A percentile compares a stretch with the other conserved stretches of the same genome.
Evolutionary conservation across 495 filamentous ascomycete species (phyloP).

Genomic region (Neurospora tetraspora): DNA sequence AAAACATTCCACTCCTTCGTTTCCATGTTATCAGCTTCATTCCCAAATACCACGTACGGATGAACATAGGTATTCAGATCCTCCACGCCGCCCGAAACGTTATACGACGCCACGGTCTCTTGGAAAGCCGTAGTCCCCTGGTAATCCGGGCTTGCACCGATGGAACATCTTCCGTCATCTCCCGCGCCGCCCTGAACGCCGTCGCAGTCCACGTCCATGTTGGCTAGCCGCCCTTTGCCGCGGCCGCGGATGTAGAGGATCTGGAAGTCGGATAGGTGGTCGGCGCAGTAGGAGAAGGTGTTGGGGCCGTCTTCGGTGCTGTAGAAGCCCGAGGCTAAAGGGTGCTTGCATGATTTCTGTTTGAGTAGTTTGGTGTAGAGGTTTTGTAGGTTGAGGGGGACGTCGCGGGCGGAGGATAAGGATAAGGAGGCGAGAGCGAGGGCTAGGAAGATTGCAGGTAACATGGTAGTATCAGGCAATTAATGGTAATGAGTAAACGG

Average conservation of each 20-base stretch:
- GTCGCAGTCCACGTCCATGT: constrained; percentile 65
- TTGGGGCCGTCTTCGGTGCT: constrained; percentile 16
- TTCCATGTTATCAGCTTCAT: constrained; percentile 29
- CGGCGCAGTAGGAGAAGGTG: constrained; percentile 29
- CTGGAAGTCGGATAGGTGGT: constrained; percentile 17
- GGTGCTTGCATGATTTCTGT: constrained; percentile 15
- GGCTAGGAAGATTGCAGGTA: too few species aligned
- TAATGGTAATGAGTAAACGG: not conserved
- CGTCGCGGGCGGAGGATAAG: not conserved
- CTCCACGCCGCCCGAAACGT: too few species aligned
- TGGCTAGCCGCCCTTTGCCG: constrained; percentile 20
- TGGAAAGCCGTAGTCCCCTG: constrained; percentile 48
- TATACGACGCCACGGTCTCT: constrained; percentile 30
- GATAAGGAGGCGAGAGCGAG: not conserved
- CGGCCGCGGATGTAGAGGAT: constrained; percentile 24
- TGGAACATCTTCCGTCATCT: constrained; percentile 34
- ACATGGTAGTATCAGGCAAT: not conserved
- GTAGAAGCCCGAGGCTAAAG: constrained; percentile 22
- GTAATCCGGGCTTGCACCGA: constrained; percentile 31
- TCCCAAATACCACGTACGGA: constrained; percentile 60
- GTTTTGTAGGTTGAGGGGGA: constrained; percentile 21
- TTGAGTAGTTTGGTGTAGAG: constrained; percentile 22
- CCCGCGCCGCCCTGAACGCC: constrained; percentile 28
- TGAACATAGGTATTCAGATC: constrained; percentile 55
- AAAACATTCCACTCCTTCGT: constrained; percentile 31